Percentiles rank a stretch among this genome's conserved stretches.
These are phyloP conservation scores for Periconia digitata DNA, from an alignment of 2,329 filamentous ascomycete species.

Conservation along the genomic window DNA sequence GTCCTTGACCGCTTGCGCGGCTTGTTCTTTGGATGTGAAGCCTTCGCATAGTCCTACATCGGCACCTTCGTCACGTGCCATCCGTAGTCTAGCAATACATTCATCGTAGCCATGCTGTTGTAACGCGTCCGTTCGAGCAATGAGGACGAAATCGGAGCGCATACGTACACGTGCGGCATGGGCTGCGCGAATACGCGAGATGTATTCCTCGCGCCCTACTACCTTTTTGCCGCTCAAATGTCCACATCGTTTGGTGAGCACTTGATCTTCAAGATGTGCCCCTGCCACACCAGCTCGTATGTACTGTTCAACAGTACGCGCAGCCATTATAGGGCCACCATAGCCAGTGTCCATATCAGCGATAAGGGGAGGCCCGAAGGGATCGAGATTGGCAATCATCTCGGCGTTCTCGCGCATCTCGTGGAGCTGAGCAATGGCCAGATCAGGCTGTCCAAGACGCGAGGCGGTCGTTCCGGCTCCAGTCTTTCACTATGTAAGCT, in stretches of 20 bases:
- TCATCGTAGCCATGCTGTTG: slow-evolving; percentile 58
- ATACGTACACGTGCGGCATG: slow-evolving; percentile 49
- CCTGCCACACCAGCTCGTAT: slow-evolving; percentile 56
- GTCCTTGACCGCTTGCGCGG: slow-evolving; percentile 45
- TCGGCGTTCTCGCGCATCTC: slow-evolving; percentile 63
- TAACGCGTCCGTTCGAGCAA: slow-evolving; percentile 62
- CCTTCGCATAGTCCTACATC: slow-evolving; percentile 62
- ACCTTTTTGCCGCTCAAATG: slow-evolving; percentile 62
- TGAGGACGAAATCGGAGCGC: slow-evolving; percentile 60
- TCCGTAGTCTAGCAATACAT: slow-evolving; percentile 55
- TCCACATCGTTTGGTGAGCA: slow-evolving; percentile 63
- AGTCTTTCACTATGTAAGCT: background rate
- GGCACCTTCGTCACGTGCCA: slow-evolving; percentile 34
- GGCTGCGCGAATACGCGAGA: slow-evolving; percentile 57
- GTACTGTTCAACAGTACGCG: slow-evolving; percentile 53
- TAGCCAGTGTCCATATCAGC: slow-evolving; percentile 61
- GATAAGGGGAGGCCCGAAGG: slow-evolving; percentile 35
- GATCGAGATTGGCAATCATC: slow-evolving; percentile 63
- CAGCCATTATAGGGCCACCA: slow-evolving; percentile 41
- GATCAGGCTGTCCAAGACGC: slow-evolving; percentile 60
- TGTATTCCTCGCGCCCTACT: slow-evolving; percentile 52
- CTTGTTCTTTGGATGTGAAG: slow-evolving; percentile 52
- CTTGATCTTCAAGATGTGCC: slow-evolving; percentile 62
- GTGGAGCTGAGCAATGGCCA: slow-evolving; percentile 59
- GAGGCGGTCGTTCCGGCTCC: slow-evolving; percentile 46